Evolutionary conservation across 164 flowering plant genomes (phyloP), one percentile per base, ranked within the genome.

Genomic region (Santalum album): DNA sequence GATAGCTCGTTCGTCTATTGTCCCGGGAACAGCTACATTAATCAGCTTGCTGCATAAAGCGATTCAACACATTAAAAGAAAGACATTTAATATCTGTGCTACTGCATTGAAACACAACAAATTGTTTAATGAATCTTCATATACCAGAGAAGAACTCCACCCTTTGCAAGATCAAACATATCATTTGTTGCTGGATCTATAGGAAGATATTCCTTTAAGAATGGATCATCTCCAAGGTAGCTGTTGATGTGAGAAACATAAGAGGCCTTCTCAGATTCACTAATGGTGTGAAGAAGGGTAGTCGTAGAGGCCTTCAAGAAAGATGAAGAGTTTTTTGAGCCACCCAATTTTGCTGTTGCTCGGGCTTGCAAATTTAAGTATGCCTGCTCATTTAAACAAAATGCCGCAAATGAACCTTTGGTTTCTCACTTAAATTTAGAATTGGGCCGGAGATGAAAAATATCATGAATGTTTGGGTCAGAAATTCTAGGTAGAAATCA

Each of bases 21-120:
- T 49, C 27, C 51, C 51, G 23, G 51, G 51, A 49, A 49, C 51
- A 49, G 51, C 51, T 49, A 49, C 51, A 49, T 49, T 49, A 49
- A 49, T 49, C 51, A 49, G 32, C 51, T 49, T 49, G 23, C 51
- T 49, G 51, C 32, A 49, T 23, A 23, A 49, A 22, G 32, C 17
- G 27, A 42, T 42, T 12, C n/a, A 12, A 12, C 4, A 17, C 11
- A 49, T 12, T 23, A 49, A n/a, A 49, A 22, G 5, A 46, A 18
- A 22, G n/a, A 23, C 51, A 23, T n/a, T 12, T 22, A 46, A 6
- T 49, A 27, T 23, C n/a, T 49, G 6, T 7, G 23, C n/a, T 6
- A 42, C 21, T 17, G n/a, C 45, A 49, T 2, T 25, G 51, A 3
- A 24, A 19, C 9, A 15, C n/a, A 12, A 2, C 25, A 19, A 46